Evolutionary conservation across 2,329 filamentous ascomycete genomes (phyloP), one percentile per base, ranked within the genome.

Genomic region (Metarhizium rileyi): DNA sequence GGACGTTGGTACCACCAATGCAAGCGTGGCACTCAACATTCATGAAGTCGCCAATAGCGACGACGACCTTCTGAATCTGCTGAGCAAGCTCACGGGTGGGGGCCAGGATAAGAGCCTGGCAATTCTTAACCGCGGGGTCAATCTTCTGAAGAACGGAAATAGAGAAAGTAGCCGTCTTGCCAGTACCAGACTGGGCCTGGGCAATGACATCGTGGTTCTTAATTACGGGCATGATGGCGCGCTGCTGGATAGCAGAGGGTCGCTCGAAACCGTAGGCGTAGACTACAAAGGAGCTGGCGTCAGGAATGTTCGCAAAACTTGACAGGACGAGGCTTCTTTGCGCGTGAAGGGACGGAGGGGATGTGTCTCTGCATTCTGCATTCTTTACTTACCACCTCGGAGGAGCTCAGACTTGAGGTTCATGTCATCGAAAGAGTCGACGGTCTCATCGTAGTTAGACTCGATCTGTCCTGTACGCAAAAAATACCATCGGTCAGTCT

Each of bases 261-360:
- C 93, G 90, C 84, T 98, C 93, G 79, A 98, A 98, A 87, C 93
- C 93, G 73, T 98, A 98, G 71, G 93, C 93, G 74, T 97, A 98
- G 72, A 98, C 89, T 70, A 45, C n/a, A n/a, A 7, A 30, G 23
- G 25, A 18, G 18, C 20, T 2, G 45, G 52, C 49, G 56, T 66
- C 52, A 66, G 2, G 25, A 2, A 20, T 22, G 28, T 3, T 25
- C 25, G 23, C 38, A 25, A 12, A 20, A 25, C 38, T 42, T 40
- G 33, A n/a, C n/a, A 4, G 10, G 16, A 8, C 9, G 27, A 14
- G 46, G n/a, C 14, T 22, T 4, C 20, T 22, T 26, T 42, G 23
- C 20, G 26, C 9, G 3, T 14, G 23, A 3, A 10, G n/a, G n/a
- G n/a, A n/a, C n/a, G n/a, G n/a, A n/a, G n/a, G n/a, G n/a, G n/a